Evolutionary conservation across 2,329 filamentous ascomycete genomes (phyloP).

Genomic region (Botrytis cinerea): DNA sequence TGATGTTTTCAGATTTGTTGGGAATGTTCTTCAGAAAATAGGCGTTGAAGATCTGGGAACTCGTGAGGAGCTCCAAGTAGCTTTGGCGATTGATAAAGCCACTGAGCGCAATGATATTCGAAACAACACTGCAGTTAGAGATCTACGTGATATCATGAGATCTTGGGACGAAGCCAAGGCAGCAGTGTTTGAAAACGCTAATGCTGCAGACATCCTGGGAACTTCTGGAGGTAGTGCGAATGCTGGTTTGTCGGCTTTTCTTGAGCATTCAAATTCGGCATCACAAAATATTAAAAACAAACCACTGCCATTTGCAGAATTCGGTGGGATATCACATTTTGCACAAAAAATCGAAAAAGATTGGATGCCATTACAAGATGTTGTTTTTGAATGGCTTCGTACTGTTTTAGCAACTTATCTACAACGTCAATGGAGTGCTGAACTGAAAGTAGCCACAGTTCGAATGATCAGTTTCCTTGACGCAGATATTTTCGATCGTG

Average conservation of each 20-base stretch:
- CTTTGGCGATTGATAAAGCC: constrained; percentile 29
- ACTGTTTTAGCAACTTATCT: constrained; percentile 54
- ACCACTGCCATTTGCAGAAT: constrained; percentile 52
- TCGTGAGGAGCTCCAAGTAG: constrained; percentile 36
- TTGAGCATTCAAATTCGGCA: constrained; percentile 62
- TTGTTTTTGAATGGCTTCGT: constrained; percentile 60
- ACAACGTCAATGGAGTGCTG: constrained; percentile 58
- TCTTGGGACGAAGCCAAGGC: constrained; percentile 46
- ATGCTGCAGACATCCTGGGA: constrained; percentile 41
- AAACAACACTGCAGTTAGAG: constrained; percentile 40
- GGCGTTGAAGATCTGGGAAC: constrained; percentile 40
- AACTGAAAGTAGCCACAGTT: constrained; percentile 57
- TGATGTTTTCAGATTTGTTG: constrained; percentile 39
- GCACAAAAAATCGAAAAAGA: constrained; percentile 50
- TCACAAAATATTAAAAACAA: constrained; percentile 53
- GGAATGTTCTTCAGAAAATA: constrained; percentile 36
- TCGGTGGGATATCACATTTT: constrained; percentile 55
- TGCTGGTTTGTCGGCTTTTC: constrained; percentile 58
- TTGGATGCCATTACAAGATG: constrained; percentile 58
- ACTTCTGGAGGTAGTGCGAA: constrained; percentile 39
- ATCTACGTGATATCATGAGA: constrained; percentile 43
- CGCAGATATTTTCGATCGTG: constrained; percentile 51
- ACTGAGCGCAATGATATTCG: constrained; percentile 30
- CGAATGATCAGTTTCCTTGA: constrained; percentile 54
- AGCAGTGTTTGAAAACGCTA: constrained; percentile 38